These are phyloP conservation scores for Fraxinus angustifolia DNA, from an alignment of 305 asterid species.

Conservation along the genomic window DNA sequence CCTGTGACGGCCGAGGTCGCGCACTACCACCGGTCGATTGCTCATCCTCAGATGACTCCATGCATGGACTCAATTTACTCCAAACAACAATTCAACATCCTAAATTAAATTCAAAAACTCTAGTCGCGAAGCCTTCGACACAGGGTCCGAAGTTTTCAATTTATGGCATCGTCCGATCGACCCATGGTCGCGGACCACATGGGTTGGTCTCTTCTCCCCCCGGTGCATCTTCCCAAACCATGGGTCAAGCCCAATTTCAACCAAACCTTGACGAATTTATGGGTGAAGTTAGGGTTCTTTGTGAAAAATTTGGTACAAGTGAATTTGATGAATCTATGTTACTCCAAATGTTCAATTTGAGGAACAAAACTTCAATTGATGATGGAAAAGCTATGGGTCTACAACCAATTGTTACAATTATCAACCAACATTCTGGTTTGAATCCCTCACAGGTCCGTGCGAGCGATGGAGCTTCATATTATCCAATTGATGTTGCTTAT, in stretches of 20 bases:
- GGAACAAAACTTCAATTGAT: too few species aligned
- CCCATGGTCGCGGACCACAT: neutral
- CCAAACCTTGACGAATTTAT: too few species aligned
- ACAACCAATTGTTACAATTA: too few species aligned
- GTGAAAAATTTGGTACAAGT: neutral
- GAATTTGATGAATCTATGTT: too few species aligned
- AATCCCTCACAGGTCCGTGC: too few species aligned
- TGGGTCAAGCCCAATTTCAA: too few species aligned
- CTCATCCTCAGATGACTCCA: neutral
- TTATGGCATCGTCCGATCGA: neutral
- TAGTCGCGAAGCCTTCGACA: neutral
- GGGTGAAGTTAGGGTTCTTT: neutral
- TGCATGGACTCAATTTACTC: neutral
- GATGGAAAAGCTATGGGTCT: too few species aligned
- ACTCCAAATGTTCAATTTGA: too few species aligned
- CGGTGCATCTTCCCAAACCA: neutral
- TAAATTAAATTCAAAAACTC: neutral
- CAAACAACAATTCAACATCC: neutral
- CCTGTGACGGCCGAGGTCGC: too few species aligned
- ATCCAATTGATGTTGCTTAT: too few species aligned
- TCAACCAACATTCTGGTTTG: too few species aligned
- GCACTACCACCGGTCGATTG: neutral
- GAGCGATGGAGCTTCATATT: too few species aligned
- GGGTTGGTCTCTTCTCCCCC: neutral
- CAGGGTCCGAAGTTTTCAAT: neutral